Evolutionary conservation across 257 asterid genomes (phyloP).

Genomic region (Cinchona pubescens): DNA sequence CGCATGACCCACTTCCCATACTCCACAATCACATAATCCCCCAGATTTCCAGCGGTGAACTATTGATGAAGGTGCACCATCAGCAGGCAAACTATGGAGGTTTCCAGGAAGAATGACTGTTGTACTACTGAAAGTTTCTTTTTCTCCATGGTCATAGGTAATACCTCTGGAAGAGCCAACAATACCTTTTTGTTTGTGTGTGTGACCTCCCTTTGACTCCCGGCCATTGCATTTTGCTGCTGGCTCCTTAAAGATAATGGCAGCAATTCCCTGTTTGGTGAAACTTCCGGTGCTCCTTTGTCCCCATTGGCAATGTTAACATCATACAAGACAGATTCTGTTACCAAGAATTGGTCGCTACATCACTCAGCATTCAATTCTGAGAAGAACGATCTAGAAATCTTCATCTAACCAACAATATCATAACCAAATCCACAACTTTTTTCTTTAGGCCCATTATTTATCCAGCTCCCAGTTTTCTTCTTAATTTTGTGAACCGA

Average conservation of each 20-base stretch:
- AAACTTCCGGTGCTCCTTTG: constrained; percentile 42
- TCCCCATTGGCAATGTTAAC: constrained; percentile 42
- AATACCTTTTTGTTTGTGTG: constrained; percentile 20
- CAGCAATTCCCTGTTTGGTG: constrained; percentile 62
- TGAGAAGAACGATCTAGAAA: constrained; percentile 41
- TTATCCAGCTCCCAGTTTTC: constrained; percentile 72
- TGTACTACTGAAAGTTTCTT: constrained; percentile 27
- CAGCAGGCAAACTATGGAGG: constrained; percentile 57
- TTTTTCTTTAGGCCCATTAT: constrained; percentile 65
- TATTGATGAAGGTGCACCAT: constrained; percentile 70
- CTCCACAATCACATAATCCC: constrained; percentile 95
- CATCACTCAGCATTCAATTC: constrained; percentile 19
- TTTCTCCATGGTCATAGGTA: constrained; percentile 17
- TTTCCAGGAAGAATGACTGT: constrained; percentile 76
- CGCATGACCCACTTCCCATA: constrained; percentile 99
- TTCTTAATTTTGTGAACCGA: constrained; percentile 72
- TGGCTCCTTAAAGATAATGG: constrained; percentile 47
- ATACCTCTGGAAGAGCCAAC: constrained; percentile 6
- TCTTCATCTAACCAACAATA: constrained; percentile 67
- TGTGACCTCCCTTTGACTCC: constrained; percentile 13
- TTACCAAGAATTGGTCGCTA: constrained; percentile 22
- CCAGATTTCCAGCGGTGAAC: constrained; percentile 76
- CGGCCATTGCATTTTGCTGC: constrained; percentile 19
- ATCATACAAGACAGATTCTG: constrained; percentile 67
- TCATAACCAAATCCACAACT: constrained; percentile 55